These are phyloP conservation scores for Lactuca sativa DNA, from an alignment of 129 eudicot genomes.

Conservation along the genomic window DNA sequence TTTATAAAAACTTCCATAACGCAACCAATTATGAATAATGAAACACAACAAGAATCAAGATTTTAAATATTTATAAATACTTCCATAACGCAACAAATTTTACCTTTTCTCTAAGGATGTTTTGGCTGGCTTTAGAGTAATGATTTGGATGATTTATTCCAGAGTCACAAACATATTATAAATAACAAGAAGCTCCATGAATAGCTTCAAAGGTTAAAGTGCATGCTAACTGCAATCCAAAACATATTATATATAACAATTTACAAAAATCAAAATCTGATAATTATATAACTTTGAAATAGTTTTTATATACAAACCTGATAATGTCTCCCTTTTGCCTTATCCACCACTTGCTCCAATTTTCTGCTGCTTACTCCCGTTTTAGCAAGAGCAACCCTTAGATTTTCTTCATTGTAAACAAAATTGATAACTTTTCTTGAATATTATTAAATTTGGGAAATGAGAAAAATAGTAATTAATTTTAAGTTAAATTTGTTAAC, in stretches of 20 bases:
- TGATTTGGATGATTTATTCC: conserved; percentile 99
- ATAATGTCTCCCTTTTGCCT: conserved; percentile 70
- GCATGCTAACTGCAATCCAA: conserved; percentile 71
- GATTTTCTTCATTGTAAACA: conserved; percentile 74
- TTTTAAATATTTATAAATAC: too few relatives aligned
- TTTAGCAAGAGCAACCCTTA: conserved; percentile 85
- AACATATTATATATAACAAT: conserved; percentile 4
- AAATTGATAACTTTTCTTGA: neutral
- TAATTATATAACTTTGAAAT: too few relatives aligned
- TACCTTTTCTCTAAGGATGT: conserved; percentile 65
- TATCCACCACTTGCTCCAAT: conserved; percentile 71
- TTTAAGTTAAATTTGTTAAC: conserved; percentile 29
- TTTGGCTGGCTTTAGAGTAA: conserved; percentile 86
- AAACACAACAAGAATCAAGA: too few relatives aligned
- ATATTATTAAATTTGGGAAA: neutral
- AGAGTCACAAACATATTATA: too few relatives aligned
- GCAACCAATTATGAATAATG: too few relatives aligned
- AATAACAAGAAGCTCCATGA: conserved; percentile 72
- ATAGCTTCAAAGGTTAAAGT: conserved; percentile 90
- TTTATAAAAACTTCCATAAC: too few relatives aligned
- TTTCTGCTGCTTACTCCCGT: conserved; percentile 76
- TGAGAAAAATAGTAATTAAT: neutral
- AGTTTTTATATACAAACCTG: conserved; percentile 50
- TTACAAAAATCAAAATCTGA: neutral
- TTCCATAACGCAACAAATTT: conserved; percentile 4